These are phyloP conservation scores for Debaryomyces maramus DNA, from an alignment of 805 yeast species.

Conservation along the genomic window DNA sequence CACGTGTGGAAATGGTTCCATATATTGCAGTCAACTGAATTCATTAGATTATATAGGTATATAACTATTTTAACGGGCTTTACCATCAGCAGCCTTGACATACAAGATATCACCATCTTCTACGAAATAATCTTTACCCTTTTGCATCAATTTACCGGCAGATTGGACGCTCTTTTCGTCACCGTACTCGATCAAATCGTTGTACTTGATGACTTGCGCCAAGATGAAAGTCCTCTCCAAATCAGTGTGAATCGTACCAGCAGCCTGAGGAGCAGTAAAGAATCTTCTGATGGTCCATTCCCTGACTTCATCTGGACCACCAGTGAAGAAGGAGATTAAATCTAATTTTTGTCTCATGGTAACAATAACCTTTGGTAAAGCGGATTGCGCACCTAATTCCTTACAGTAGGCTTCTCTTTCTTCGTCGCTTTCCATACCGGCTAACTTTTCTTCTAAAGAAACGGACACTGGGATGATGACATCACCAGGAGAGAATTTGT, in stretches of 20 bases:
- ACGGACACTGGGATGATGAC: slow-evolving; percentile 91
- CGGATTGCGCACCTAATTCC: slow-evolving; percentile 69
- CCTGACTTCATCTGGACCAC: slow-evolving; percentile 95
- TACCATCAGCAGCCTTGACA: slow-evolving; percentile 94
- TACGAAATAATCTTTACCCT: slow-evolving; percentile 93
- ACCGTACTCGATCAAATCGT: slow-evolving; percentile 65
- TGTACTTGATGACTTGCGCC: slow-evolving; percentile 87
- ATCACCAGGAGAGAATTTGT: slow-evolving; percentile 78
- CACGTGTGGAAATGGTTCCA: too few species aligned
- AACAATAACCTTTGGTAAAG: slow-evolving; percentile 81
- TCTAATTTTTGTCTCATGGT: slow-evolving; percentile 85
- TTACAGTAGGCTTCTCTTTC: slow-evolving; percentile 78
- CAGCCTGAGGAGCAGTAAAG: slow-evolving; percentile 97
- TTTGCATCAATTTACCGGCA: slow-evolving; percentile 83
- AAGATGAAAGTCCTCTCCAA: slow-evolving; percentile 76
- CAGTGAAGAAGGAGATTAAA: slow-evolving; percentile 91
- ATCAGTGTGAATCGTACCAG: slow-evolving; percentile 78
- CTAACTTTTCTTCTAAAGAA: slow-evolving; percentile 86
- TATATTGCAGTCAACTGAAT: too few species aligned
- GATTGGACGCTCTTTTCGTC: slow-evolving; percentile 84
- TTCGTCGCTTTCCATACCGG: slow-evolving; percentile 81
- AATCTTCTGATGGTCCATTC: slow-evolving; percentile 97
- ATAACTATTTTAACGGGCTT: slow-evolving; percentile 59
- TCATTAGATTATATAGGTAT: too few species aligned
- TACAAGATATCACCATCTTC: slow-evolving; percentile 93